Conservation (phyloP, 805 yeast species). For the Komagataella mondaviorum region DNA sequence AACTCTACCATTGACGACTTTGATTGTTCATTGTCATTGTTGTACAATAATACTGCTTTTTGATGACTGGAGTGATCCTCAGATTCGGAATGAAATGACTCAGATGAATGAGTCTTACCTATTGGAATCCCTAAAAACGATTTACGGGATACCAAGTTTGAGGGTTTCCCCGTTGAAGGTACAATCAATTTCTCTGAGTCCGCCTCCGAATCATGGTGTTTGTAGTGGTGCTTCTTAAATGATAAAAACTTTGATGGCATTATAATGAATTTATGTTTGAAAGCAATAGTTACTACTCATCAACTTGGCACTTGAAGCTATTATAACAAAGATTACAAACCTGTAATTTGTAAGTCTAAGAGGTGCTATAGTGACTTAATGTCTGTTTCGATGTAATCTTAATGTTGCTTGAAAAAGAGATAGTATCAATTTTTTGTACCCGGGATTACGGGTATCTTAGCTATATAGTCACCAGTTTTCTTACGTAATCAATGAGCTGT, state of each 20-base stretch:
- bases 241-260: neutral
- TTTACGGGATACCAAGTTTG: neutral
- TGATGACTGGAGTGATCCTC: constrained; percentile 6
- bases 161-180: neutral
- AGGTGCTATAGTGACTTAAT: neutral
- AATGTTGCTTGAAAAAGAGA: neutral
- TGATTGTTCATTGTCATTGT: neutral
- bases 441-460: neutral
- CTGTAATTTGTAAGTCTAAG: neutral
- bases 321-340: too few species aligned
- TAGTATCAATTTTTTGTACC: neutral
- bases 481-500: neutral
- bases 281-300: neutral
- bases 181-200: neutral
- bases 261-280: neutral
- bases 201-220: neutral
- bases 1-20: constrained; percentile 49
- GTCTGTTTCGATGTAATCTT: neutral
- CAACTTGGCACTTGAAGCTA: neutral
- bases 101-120: constrained; percentile 16
- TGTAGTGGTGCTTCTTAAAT: constrained; percentile 1
- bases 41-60: neutral
- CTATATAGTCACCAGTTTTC: neutral
- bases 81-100: constrained; percentile 14
- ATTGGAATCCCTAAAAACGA: constrained; percentile 16